Conservation (phyloP, 1,139 yeast genomes). For the Candida sp. region DNA sequence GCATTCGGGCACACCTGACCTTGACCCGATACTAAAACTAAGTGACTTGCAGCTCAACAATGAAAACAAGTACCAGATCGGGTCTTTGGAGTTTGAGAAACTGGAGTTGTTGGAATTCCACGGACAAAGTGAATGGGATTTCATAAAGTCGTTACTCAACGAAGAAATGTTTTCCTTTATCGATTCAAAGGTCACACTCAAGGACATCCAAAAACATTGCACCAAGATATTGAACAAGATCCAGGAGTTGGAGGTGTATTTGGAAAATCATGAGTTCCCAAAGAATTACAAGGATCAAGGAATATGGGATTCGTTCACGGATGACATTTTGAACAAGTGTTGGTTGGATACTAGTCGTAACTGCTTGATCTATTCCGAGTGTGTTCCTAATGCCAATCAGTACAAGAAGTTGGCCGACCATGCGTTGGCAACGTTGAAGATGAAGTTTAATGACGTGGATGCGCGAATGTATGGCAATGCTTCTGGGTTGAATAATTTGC, state of each 20-base stretch:
- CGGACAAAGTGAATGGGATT: slow-evolving; percentile 53
- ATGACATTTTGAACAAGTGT: slow-evolving; percentile 33
- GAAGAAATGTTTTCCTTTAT: slow-evolving; percentile 52
- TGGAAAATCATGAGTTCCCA: slow-evolving; percentile 47
- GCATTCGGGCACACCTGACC: slow-evolving; percentile 3
- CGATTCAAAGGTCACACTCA: slow-evolving; percentile 47
- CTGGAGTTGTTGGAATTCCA: slow-evolving; percentile 50
- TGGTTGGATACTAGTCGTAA: slow-evolving; percentile 36
- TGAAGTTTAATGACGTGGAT: slow-evolving; percentile 27
- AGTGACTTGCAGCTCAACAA: slow-evolving; percentile 9
- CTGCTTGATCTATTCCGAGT: slow-evolving; percentile 33
- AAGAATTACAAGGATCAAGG: slow-evolving; percentile 23
- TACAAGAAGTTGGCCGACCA: slow-evolving; percentile 29
- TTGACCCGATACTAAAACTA: slow-evolving; percentile 10
- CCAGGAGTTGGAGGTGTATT: slow-evolving; percentile 33
- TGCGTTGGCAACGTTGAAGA: slow-evolving; percentile 36
- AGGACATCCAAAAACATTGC: slow-evolving; percentile 53
- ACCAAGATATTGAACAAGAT: slow-evolving; percentile 40
- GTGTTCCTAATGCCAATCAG: slow-evolving; percentile 1
- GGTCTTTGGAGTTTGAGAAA: slow-evolving; percentile 59
- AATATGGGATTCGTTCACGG: slow-evolving; percentile 40
- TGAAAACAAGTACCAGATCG: slow-evolving; percentile 51
- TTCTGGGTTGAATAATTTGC: neutral
- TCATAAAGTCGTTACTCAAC: slow-evolving; percentile 48
- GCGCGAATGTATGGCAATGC: slow-evolving; percentile 4